These are phyloP conservation scores for Cochlearia excelsa DNA, from an alignment of 345 rosid genomes.

Conservation along the genomic window DNA sequence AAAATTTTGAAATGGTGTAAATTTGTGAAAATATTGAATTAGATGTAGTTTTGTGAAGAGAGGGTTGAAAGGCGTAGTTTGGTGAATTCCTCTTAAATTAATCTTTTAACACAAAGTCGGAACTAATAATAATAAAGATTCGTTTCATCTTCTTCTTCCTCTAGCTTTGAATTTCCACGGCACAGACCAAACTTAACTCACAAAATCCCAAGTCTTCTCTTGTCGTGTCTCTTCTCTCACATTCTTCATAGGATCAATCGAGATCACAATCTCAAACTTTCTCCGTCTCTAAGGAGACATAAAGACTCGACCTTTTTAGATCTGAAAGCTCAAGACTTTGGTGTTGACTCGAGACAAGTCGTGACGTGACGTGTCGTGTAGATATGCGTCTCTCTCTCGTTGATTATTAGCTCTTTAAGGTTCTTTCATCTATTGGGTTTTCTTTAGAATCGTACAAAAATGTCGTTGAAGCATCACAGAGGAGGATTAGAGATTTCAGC, in stretches of 20 bases:
- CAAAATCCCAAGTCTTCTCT: conserved; percentile 18
- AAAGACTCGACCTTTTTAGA: conserved; percentile 26
- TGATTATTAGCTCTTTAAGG: conserved; percentile 15
- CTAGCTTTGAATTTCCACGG: conserved; percentile 32
- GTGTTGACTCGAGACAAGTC: conserved; percentile 24
- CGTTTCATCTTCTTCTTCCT: neutral
- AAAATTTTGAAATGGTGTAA: too few species aligned
- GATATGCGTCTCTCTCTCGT: conserved; percentile 17
- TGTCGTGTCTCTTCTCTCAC: conserved; percentile 14
- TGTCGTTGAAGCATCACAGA: conserved; percentile 38
- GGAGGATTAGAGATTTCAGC: conserved; percentile 36
- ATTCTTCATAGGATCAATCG: conserved; percentile 30
- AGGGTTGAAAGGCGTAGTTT: too few species aligned
- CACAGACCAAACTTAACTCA: too few species aligned
- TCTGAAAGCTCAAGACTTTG: conserved; percentile 24
- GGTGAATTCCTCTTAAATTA: too few species aligned
- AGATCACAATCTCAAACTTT: neutral
- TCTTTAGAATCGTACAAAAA: conserved; percentile 5
- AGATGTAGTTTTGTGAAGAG: too few species aligned
- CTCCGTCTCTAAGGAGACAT: neutral
- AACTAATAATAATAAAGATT: too few species aligned
- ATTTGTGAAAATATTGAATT: too few species aligned
- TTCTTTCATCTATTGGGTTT: conserved; percentile 3
- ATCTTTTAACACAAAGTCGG: too few species aligned
- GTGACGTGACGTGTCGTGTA: conserved; percentile 7